Percentiles rank a stretch among this genome's conserved stretches.
These are phyloP conservation scores for Lipomyces spencermartinsiae DNA, from an alignment of 805 yeast species.

Conservation along the genomic window DNA sequence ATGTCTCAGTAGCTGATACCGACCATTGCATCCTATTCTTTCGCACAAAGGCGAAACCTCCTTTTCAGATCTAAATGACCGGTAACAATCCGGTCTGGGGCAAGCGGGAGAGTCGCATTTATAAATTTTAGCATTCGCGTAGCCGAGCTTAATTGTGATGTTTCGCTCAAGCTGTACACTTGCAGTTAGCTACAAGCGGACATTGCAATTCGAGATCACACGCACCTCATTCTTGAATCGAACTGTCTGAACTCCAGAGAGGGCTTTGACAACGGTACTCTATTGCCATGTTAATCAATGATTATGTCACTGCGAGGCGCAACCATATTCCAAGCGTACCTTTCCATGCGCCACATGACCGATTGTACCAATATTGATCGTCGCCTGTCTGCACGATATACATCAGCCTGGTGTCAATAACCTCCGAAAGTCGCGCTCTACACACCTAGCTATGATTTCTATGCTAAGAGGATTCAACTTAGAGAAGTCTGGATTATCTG, in stretches of 20 bases:
- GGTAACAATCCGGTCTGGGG: slow-evolving; percentile 94
- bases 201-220: background rate
- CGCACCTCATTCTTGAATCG: slow-evolving; percentile 90
- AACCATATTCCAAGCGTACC: slow-evolving; percentile 11
- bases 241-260: slow-evolving; percentile 98
- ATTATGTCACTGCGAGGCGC: background rate
- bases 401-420: background rate
- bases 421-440: background rate
- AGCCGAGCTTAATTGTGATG: slow-evolving; percentile 97
- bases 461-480: slow-evolving; percentile 86
- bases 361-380: slow-evolving; percentile 96
- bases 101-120: slow-evolving; percentile 84
- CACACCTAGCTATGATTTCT: slow-evolving; percentile 76
- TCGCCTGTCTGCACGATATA: slow-evolving; percentile 78
- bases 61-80: slow-evolving; percentile 91
- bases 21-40: slow-evolving; percentile 85
- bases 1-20: slow-evolving; percentile 90
- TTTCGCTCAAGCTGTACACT: slow-evolving; percentile 77
- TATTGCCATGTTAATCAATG: slow-evolving; percentile 5
- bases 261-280: slow-evolving; percentile 91
- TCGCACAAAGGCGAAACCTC: slow-evolving; percentile 94
- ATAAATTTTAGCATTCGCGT: slow-evolving; percentile 98
- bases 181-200: background rate
- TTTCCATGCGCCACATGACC: slow-evolving; percentile 98
- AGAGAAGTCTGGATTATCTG: slow-evolving; percentile 83